These are phyloP conservation scores for Phytophthora hybrid DNA, from an alignment of 352 stramenopile species.

Conservation along the genomic window DNA sequence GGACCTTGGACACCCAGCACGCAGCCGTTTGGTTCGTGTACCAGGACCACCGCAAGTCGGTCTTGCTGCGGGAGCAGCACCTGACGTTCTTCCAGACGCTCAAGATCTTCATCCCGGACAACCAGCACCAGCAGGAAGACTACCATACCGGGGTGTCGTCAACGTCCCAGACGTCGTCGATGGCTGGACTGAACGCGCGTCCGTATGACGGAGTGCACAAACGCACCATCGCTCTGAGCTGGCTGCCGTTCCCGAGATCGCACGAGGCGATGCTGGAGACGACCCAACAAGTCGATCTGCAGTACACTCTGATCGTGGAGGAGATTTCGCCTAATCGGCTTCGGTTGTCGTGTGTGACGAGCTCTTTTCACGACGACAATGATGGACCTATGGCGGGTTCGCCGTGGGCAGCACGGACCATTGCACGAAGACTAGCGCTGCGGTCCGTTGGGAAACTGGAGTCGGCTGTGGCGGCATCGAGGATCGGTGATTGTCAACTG, in stretches of 20 bases:
- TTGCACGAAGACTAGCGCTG: constrained; percentile 56
- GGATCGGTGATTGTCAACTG: constrained; percentile 55
- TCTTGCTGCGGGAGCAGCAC: constrained; percentile 59
- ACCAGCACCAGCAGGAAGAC: constrained; percentile 18
- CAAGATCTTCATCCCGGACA: constrained; percentile 63
- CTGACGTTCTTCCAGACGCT: constrained; percentile 76
- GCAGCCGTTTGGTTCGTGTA: constrained; percentile 71
- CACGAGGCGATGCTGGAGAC: constrained; percentile 39
- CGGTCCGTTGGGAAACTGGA: constrained; percentile 61
- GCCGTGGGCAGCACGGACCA: constrained; percentile 40
- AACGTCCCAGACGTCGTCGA: constrained; percentile 31
- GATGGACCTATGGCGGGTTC: constrained; percentile 39
- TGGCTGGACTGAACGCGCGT: constrained; percentile 34
- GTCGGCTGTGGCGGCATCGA: constrained; percentile 50
- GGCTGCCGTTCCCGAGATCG: constrained; percentile 57
- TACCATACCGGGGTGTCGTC: constrained; percentile 24
- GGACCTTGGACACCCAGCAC: constrained; percentile 57
- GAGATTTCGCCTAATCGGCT: constrained; percentile 57
- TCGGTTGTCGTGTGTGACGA: constrained; percentile 65
- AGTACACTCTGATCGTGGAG: constrained; percentile 75
- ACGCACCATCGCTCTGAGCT: constrained; percentile 64
- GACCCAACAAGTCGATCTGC: constrained; percentile 51
- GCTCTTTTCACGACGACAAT: constrained; percentile 60
- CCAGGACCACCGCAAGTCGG: constrained; percentile 59
- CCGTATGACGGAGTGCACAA: constrained; percentile 64